These are phyloP conservation scores for Aspergillus flavus DNA, from an alignment of 2,329 filamentous ascomycete species.

Conservation along the genomic window DNA sequence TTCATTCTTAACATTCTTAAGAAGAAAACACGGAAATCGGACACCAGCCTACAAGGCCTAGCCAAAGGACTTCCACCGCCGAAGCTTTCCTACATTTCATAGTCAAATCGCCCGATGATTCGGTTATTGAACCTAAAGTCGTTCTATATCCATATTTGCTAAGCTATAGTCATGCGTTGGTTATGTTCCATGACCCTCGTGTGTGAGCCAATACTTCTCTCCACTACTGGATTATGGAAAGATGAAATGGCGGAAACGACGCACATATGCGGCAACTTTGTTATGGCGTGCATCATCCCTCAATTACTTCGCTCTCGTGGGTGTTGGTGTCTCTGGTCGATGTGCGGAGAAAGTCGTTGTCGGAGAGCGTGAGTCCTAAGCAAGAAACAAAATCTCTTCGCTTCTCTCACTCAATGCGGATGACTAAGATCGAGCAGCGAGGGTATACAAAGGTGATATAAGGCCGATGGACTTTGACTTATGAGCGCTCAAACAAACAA, in stretches of 20 bases:
- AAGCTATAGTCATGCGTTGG: not conserved
- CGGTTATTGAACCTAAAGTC: not conserved
- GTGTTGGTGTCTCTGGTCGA: not conserved
- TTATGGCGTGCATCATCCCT: not conserved
- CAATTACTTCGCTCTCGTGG: not conserved
- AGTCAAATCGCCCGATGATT: not conserved
- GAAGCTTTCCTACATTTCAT: not conserved
- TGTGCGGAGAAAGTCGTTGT: not conserved
- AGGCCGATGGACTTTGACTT: not conserved
- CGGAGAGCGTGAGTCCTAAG: no score
- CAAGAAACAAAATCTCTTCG: not conserved
- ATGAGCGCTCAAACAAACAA: not conserved
- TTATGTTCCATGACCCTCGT: not conserved
- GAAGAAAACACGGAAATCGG: not conserved
- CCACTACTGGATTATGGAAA: not conserved
- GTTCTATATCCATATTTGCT: not conserved
- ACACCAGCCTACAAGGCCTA: not conserved
- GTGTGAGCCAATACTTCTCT: not conserved
- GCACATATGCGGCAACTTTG: not conserved
- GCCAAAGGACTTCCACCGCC: not conserved
- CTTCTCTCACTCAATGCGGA: not conserved
- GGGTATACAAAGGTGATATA: not conserved
- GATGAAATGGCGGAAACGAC: not conserved
- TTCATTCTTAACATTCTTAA: not conserved
- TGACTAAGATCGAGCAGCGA: not conserved